A percentile compares a stretch with the other conserved stretches of the same genome.
Evolutionary conservation across 495 filamentous ascomycete genomes (phyloP).

Genomic region (Astrothelium subdiscretum): DNA sequence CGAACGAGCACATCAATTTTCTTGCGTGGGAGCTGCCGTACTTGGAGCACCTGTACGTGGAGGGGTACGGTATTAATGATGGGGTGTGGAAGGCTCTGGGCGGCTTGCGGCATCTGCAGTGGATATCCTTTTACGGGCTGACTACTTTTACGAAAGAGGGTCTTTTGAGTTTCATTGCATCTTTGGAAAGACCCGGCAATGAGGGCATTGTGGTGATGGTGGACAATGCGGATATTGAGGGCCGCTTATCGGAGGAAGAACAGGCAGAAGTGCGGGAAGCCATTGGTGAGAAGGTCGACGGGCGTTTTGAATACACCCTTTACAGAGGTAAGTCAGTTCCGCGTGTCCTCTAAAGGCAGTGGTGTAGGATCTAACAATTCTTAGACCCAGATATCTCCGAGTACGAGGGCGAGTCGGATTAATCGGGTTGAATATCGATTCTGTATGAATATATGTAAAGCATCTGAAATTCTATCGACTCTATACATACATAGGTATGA

Average conservation of each 20-base stretch:
- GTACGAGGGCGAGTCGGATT: conserved; percentile 27
- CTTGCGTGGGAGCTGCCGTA: conserved; percentile 38
- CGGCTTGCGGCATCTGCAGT: conserved; percentile 20
- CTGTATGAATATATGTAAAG: neutral
- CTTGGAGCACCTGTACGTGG: conserved; percentile 44
- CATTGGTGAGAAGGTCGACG: conserved; percentile 23
- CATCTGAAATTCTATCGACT: neutral
- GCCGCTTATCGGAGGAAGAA: conserved; percentile 24
- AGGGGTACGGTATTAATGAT: conserved; percentile 44
- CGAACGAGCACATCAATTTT: conserved; percentile 36
- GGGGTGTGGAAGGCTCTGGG: conserved; percentile 34
- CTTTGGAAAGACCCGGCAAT: conserved; percentile 23
- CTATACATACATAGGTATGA: neutral
- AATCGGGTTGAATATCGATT: neutral
- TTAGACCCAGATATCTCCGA: conserved; percentile 31
- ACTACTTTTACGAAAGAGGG: conserved; percentile 28
- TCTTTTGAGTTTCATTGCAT: conserved; percentile 23
- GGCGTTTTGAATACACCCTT: conserved; percentile 29
- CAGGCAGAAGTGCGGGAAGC: conserved; percentile 21
- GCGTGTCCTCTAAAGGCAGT: too few relatives aligned
- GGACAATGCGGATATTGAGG: conserved; percentile 28
- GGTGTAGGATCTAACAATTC: too few relatives aligned
- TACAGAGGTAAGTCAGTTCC: conserved; percentile 21
- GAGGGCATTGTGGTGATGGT: conserved; percentile 24
- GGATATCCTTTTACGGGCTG: conserved; percentile 25